Base-by-base conservation (phyloP, 495 filamentous ascomycete genomes). In the Apiosordaria backusii region DNA sequence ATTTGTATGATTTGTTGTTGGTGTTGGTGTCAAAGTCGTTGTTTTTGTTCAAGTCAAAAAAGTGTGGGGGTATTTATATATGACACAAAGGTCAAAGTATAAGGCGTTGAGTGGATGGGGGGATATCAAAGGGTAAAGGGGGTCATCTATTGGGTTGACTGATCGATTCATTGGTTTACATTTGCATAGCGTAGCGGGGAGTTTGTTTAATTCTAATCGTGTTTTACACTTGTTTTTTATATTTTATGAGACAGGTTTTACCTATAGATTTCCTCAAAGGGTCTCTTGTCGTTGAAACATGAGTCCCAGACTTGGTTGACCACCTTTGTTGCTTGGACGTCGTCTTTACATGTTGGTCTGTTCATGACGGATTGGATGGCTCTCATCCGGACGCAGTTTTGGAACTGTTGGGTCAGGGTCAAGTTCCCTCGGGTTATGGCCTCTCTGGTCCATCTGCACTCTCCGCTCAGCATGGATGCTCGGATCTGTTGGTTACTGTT, bases 221-320 rank as follows among this genome's bases (percentile, higher is more conserved):
- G 7, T 55, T 55, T 60, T 27, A 45, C 23, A 24, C 21, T 22
- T 53, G 50, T 53, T 53, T 21, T 13, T 23, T 57, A 23, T 57
- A 25, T 21, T 27, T 25, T 59, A 23, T 27, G 25, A 25, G 24
- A 59, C 26, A 55, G 9, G 19, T 23, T 21, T 89, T 78, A 99
- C 80, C 92, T 87, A 76, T 96, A 99, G 35, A 99, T 93, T 72
- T 97, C 93, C 77, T 97, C 92, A 78, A 99, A 99, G 10, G 95
- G 95, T 68, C 96, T 81, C 3, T 93, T 97, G 77, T 99, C 95
- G 40, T 85, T 79, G 73, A 96, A 98, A 77, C 96, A 98, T 69
- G 92, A 97, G 69, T 97, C 93, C 91, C 93, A 99, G 26, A 98
- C 96, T 78, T 96, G 89, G 77, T 97, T 95, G 61, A 99, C 92